A percentile compares a stretch with the other conserved stretches of the same genome.
These are phyloP conservation scores for Apiotrichum mycotoxinovorans DNA, from an alignment of 1,284 basidiomycete species.

Conservation along the genomic window DNA sequence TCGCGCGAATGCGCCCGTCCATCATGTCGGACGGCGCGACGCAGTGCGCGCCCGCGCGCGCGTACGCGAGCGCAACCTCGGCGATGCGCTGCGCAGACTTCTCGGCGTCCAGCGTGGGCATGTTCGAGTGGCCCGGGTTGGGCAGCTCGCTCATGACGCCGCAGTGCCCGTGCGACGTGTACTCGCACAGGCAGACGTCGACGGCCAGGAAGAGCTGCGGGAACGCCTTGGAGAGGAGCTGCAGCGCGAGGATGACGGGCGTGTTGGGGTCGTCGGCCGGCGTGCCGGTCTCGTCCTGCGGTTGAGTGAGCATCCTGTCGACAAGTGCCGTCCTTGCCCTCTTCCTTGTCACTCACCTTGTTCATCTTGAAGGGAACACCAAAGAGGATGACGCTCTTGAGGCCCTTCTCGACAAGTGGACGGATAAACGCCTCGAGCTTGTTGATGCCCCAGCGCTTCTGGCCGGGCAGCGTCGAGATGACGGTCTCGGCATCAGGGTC, in stretches of 20 bases:
- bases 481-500: conserved; percentile 75
- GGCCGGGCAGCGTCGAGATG: conserved; percentile 75
- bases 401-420: conserved; percentile 83
- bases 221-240: conserved; percentile 70
- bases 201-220: conserved; percentile 81
- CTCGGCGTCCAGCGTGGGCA: conserved; percentile 56
- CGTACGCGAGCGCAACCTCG: conserved; percentile 88
- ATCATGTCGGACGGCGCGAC: conserved; percentile 99
- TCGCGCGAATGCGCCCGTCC: conserved; percentile 88
- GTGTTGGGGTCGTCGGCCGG: conserved; percentile 86
- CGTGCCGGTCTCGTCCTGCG: conserved; percentile 77
- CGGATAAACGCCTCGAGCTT: conserved; percentile 80
- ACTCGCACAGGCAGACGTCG: conserved; percentile 99
- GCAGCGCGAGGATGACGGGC: conserved; percentile 88
- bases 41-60: conserved; percentile 90
- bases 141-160: conserved; percentile 62
- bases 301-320: too few species aligned
- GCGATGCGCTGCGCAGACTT: conserved; percentile 81
- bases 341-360: conserved; percentile 61
- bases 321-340: neutral
- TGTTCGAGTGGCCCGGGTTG: conserved; percentile 36
- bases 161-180: conserved; percentile 97
- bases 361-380: conserved; percentile 81
- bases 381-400: conserved; percentile 90
- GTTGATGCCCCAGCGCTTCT: conserved; percentile 91